Conservation (phyloP, 305 asterid genomes). For the Fraxinus xanthoxyloides region DNA sequence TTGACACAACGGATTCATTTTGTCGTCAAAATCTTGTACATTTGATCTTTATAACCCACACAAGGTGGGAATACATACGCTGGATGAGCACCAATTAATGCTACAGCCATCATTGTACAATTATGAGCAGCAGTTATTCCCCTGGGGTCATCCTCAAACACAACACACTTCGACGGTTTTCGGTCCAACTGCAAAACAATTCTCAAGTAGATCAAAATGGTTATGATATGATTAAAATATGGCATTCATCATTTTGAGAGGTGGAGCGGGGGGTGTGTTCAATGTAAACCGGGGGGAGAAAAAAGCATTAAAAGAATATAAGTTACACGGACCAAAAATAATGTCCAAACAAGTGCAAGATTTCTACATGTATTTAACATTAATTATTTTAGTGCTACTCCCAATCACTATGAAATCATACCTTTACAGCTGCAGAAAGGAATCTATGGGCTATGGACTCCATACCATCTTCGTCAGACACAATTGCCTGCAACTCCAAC, state of each 20-base stretch:
- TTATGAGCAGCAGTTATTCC: slow-evolving; percentile 95
- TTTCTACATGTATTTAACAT: neutral
- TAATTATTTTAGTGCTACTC: neutral
- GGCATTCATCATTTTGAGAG: neutral
- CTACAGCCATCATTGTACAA: slow-evolving; percentile 97
- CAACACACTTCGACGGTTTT: slow-evolving; percentile 92
- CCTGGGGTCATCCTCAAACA: slow-evolving; percentile 90
- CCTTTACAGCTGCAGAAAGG: slow-evolving; percentile 97
- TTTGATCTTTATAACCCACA: neutral
- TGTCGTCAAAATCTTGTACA: neutral
- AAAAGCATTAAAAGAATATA: neutral
- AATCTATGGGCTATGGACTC: slow-evolving; percentile 92
- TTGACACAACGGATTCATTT: neutral
- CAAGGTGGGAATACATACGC: slow-evolving; percentile 50
- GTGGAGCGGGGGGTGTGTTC: neutral
- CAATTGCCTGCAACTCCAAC: slow-evolving; percentile 67
- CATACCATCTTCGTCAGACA: slow-evolving; percentile 91
- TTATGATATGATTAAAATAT: neutral
- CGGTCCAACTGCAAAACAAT: slow-evolving; percentile 67
- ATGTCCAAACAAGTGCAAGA: neutral
- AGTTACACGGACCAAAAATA: neutral
- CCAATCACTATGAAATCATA: slow-evolving; percentile 19
- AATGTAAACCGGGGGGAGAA: neutral
- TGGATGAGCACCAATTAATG: slow-evolving; percentile 91
- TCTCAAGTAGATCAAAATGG: slow-evolving; percentile 1